A percentile compares a stretch with the other conserved stretches of the same genome.
Conservation (phyloP, 495 filamentous ascomycete species). For the Acidiella bohemica region DNA sequence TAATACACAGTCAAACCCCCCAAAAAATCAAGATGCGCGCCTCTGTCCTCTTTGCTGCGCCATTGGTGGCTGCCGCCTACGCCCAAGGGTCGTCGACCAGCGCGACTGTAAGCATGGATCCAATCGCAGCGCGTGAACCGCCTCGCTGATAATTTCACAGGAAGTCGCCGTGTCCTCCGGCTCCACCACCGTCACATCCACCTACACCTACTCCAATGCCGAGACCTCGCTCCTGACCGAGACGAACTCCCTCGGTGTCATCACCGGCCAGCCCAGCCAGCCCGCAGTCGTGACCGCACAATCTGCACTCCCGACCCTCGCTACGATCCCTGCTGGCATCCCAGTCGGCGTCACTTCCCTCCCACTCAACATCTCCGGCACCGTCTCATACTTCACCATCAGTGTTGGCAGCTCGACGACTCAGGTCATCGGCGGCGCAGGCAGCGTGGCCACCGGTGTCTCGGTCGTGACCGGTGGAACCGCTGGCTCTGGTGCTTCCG, state of each 20-base stretch:
- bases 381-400: conserved; percentile 16
- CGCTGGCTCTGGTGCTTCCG: background rate
- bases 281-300: conserved; percentile 29
- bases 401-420: conserved; percentile 21
- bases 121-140: background rate
- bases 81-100: too few relatives aligned
- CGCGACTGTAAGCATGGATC: conserved; percentile 1
- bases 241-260: conserved; percentile 44
- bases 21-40: conserved; percentile 27
- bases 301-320: conserved; percentile 30
- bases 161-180: conserved; percentile 2
- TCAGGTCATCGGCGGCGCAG: conserved; percentile 16
- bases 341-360: conserved; percentile 21
- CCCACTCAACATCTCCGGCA: conserved; percentile 10
- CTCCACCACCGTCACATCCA: conserved; percentile 11
- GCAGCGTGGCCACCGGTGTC: background rate
- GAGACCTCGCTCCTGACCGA: conserved; percentile 34
- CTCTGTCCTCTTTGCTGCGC: conserved; percentile 23
- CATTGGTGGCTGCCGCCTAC: conserved; percentile 23
- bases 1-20: conserved; percentile 4
- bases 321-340: conserved; percentile 39
- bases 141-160: background rate
- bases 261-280: conserved; percentile 34
- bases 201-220: conserved; percentile 28
- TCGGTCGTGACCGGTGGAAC: background rate